Evolutionary conservation across 768 basidiomycete species (phyloP), one percentile per base, ranked within the genome.

Genomic region (Tricholoma saponaceum): DNA sequence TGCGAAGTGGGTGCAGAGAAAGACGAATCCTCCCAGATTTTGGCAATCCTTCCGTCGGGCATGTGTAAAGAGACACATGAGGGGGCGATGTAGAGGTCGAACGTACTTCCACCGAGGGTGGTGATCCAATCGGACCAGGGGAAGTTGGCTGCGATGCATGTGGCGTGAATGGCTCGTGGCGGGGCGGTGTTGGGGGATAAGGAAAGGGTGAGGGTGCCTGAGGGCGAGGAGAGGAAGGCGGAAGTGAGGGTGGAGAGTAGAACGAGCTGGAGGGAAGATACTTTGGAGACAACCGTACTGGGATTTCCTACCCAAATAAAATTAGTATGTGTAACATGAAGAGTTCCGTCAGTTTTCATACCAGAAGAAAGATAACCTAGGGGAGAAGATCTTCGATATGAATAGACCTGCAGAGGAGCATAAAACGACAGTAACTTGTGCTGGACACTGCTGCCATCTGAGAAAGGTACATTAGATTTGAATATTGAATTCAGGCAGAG

Each of bases 71-170:
- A 63, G 43, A 75, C 69, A 10, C 43, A 54, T 33, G 61, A 58
- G 4, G 68, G 61, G 20, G 72, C 65, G 56, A 78, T 65, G 53
- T 71, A 59, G 39, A 77, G 66, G 26, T 73, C 70, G 35, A 77
- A 73, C n/a, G 69, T 66, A 12, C 67, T 63, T 23, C 67, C 64
- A 13, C 74, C 73, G 23, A 78, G 63, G 30, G 67, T 64, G 2
- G 58, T 51, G 59, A 76, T 72, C 76, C 74, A 78, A 23, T 72
- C 70, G 2, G 64, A 58, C 76, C 76, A 77, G 3, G 58, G 55
- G 12, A 78, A 52, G 18, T 66, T 63, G 18, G 69, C 62, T 30
- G 70, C 72, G 28, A 72, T 62, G 59, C 73, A 76, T 0, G 74
- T 71, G 2, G 69, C 69, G 32, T 68, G 60, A 28, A 78, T 62